Percentiles rank a stretch among this genome's conserved stretches.
These are phyloP conservation scores for Apiospora phragmitis DNA, from an alignment of 2,329 filamentous ascomycete species.

Conservation along the genomic window DNA sequence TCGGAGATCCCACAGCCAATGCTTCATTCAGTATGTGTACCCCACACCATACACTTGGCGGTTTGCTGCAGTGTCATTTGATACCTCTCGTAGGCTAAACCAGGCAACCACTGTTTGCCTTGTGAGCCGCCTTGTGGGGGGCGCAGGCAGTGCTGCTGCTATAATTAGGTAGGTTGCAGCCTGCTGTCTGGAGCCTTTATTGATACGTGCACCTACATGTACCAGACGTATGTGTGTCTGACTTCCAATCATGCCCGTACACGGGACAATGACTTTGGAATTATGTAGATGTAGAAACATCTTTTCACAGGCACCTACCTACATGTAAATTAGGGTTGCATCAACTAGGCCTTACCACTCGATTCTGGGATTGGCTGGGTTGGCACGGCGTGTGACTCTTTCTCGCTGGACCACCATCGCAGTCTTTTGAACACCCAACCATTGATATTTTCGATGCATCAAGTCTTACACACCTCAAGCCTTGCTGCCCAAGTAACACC, in stretches of 20 bases:
- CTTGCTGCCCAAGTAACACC: background rate
- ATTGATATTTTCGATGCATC: background rate
- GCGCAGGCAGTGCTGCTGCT: background rate
- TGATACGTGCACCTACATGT: too few relatives aligned
- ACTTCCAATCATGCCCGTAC: too few relatives aligned
- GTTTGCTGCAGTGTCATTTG: background rate
- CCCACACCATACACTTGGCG: too few relatives aligned
- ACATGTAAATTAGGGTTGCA: too few relatives aligned
- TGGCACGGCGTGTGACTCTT: background rate
- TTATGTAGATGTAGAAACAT: too few relatives aligned
- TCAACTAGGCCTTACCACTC: background rate
- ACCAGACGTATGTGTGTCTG: too few relatives aligned
- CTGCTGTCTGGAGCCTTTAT: constrained; percentile 7
- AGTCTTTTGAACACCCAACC: background rate
- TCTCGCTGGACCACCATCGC: background rate
- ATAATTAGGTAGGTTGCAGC: background rate
- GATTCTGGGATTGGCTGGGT: background rate
- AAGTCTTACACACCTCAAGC: background rate
- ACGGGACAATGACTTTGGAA: too few relatives aligned
- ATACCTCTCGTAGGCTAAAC: background rate
- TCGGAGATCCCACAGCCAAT: too few relatives aligned
- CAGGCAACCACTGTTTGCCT: background rate
- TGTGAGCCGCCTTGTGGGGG: background rate
- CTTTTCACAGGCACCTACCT: background rate
- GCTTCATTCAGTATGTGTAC: too few relatives aligned